phyloP scores from a whole-genome alignment of 225 moss, liverwort and hornwort genomes.

The Sphagnum contortum region DNA sequence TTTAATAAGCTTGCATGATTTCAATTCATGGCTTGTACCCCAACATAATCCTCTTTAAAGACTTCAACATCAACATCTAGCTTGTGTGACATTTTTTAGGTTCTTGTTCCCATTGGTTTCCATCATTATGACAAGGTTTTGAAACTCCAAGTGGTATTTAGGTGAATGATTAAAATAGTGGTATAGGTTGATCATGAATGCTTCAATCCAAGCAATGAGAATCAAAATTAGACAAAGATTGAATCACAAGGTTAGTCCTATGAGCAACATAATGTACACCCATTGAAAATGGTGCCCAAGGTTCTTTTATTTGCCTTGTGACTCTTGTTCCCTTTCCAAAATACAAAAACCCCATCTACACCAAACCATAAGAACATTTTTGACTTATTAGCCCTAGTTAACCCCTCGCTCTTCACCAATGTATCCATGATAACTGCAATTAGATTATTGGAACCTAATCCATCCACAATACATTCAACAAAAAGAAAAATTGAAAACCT shows the following conservation, averaged over 20 bases:
- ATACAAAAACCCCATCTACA: not conserved
- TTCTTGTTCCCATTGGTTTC: not conserved
- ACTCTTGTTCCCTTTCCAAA: not conserved
- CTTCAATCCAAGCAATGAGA: not conserved
- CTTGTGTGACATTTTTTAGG: not conserved
- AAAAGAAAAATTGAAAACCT: too few relatives aligned
- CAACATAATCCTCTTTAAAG: too few relatives aligned
- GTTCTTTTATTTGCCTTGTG: not conserved
- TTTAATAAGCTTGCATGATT: too few relatives aligned
- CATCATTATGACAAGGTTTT: not conserved
- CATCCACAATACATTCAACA: too few relatives aligned
- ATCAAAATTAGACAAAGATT: not conserved
- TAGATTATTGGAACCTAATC: too few relatives aligned
- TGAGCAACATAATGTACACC: not conserved
- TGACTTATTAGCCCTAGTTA: not conserved
- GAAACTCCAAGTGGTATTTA: not conserved
- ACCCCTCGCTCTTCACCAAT: not conserved
- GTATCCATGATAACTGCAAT: not conserved
- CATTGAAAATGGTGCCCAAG: not conserved
- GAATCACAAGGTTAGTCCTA: not conserved
- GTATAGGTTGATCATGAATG: not conserved
- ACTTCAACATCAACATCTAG: not conserved
- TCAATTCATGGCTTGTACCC: too few relatives aligned
- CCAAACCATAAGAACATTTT: not conserved
- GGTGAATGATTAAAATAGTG: not conserved